Base-by-base conservation (phyloP, 768 basidiomycete genomes). In the Rhodotorula babjevae region DNA sequence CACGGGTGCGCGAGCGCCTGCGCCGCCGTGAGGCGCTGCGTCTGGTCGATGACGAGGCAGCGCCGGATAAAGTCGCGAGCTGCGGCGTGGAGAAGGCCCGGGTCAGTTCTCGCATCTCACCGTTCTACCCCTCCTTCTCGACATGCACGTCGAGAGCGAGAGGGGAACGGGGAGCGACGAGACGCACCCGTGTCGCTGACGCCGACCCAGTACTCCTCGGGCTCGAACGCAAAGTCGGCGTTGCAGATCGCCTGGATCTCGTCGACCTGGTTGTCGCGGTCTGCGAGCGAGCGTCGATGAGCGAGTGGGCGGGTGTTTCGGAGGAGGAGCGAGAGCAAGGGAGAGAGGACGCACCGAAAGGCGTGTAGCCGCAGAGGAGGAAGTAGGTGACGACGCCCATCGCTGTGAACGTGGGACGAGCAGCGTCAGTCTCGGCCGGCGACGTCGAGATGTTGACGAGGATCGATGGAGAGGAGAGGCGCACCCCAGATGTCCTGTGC, bases 361-460 rank as follows among this genome's bases (percentile, higher is more conserved):
- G 96, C 11, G 96, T 99, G 83, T 98, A 94, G 5, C 91, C 88
- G 63, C 88, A 88, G 40, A 97, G 88, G 8, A 97, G 84, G 88
- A 96, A 96, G 83, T 97, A 97, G 21, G 95, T 91, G 81, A 99
- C 94, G 61, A 99, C 95, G 52, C 95, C 95, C 87, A 98, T 94
- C 1, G 95, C 60, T 61, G 60, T 14, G 27, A 27, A 31, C 93
- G 94, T 93, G 36, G 94, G 67, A 95, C 83, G 78, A 95, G 4
- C 14, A 29, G 23, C 8, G 11, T 56, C 55, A 56, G 55, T 27
- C 11, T 3, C 29, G 11, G 8, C 4, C 29, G 7, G 29, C 9
- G 29, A 15, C 18, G 27, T 11, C n/a, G 16, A 14, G 31, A 19
- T 15, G 57, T 33, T 21, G 21, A 23, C 29, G 46, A 61, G 31